These are phyloP conservation scores for Tolypocladium nubicola DNA, from an alignment of 2,329 filamentous ascomycete genomes.

Conservation along the genomic window DNA sequence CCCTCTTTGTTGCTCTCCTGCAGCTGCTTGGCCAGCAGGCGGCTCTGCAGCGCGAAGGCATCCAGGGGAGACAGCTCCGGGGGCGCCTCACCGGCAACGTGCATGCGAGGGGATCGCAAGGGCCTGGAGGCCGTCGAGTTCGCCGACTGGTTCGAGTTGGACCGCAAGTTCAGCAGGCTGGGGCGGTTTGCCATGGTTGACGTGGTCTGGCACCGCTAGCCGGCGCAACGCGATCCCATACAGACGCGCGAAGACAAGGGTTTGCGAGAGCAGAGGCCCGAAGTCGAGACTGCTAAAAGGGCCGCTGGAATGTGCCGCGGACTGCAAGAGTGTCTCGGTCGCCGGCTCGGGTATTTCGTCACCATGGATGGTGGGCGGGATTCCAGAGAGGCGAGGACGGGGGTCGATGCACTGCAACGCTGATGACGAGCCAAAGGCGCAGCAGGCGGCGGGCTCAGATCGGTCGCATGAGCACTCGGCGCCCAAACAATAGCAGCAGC, in stretches of 20 bases:
- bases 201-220: slow-evolving; percentile 5
- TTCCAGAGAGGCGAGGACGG: slow-evolving; percentile 1
- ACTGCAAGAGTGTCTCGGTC: slow-evolving; percentile 9
- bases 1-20: slow-evolving; percentile 67
- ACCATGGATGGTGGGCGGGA: slow-evolving; percentile 4
- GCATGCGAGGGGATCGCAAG: slow-evolving; percentile 62
- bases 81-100: slow-evolving; percentile 70
- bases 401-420: neutral
- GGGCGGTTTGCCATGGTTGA: slow-evolving; percentile 43
- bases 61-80: slow-evolving; percentile 90
- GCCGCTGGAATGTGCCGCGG: slow-evolving; percentile 4
- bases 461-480: neutral
- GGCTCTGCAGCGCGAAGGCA: slow-evolving; percentile 86
- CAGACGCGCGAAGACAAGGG: neutral
- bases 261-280: neutral
- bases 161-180: slow-evolving; percentile 48
- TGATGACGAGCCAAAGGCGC: neutral
- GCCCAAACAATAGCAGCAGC: neutral
- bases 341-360: slow-evolving; percentile 10
- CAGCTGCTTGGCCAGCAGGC: slow-evolving; percentile 76
- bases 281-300: neutral
- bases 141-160: slow-evolving; percentile 42
- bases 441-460: neutral
- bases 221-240: slow-evolving; percentile 5
- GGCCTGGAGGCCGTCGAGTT: slow-evolving; percentile 36